Conservation (phyloP, 2,329 filamentous ascomycete species). For the Hypomyces perniciosus region DNA sequence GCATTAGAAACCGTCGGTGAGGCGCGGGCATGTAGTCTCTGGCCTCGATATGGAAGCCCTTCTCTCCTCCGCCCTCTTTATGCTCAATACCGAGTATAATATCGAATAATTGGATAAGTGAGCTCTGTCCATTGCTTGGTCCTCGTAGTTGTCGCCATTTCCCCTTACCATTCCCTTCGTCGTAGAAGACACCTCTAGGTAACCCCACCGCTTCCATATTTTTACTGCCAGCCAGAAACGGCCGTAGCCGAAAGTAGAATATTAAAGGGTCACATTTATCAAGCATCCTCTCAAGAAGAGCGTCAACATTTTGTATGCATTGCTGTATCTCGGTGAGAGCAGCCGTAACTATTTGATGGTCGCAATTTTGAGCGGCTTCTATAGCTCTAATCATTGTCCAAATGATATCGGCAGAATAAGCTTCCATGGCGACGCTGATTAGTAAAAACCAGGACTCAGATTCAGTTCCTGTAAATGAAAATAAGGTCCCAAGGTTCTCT, state of each 20-base stretch:
- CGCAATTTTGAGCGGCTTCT: constrained; percentile 54
- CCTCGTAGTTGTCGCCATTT: constrained; percentile 75
- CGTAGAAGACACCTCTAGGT: constrained; percentile 78
- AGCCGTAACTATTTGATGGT: constrained; percentile 54
- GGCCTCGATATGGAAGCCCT: constrained; percentile 59
- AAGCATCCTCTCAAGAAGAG: constrained; percentile 74
- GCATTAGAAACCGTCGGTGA: constrained; percentile 71
- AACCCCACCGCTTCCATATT: constrained; percentile 85
- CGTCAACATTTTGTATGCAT: constrained; percentile 62
- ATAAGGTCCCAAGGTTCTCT: constrained; percentile 62
- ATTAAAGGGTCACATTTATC: constrained; percentile 80
- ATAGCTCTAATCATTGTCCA: constrained; percentile 74
- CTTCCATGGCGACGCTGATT: constrained; percentile 85
- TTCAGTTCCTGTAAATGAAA: constrained; percentile 81
- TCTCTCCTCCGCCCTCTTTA: constrained; percentile 33
- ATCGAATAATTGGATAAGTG: constrained; percentile 89
- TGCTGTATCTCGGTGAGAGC: constrained; percentile 60
- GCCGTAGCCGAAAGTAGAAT: constrained; percentile 85
- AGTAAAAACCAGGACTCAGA: constrained; percentile 96
- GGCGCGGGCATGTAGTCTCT: constrained; percentile 84
- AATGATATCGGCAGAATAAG: constrained; percentile 67
- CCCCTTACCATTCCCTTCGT: constrained; percentile 60
- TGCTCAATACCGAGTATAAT: constrained; percentile 81
- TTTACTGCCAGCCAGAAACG: constrained; percentile 84
- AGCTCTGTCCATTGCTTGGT: constrained; percentile 90